Base-by-base conservation (phyloP, 108 stramenopile species). In the Skeletonema costatum region DNA sequence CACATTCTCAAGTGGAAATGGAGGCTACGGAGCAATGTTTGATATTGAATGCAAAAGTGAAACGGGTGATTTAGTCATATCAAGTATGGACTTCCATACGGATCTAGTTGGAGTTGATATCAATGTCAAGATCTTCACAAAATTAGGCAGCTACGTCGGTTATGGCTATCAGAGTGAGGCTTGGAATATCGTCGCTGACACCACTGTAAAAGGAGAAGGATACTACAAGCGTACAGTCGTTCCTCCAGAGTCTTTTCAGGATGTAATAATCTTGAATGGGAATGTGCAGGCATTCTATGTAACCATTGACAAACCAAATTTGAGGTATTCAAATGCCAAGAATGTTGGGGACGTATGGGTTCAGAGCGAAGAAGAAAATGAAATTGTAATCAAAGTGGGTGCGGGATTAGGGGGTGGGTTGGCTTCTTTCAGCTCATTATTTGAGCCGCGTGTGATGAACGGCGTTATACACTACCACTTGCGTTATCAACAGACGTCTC, bases 151-250 rank as follows among this genome's bases (percentile, higher is more conserved):
- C 10, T 71, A 64, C 35, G 16, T 63, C 2, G 66, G 66, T 10
- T 33, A 12, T n/a, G 66, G 71, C 29, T 44, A 41, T 35, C 36
- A 71, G 14, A 41, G 38, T 10, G 17, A 29, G 16, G 50, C 39
- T 3, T 77, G 76, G 76, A 46, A 14, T 2, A 17, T 72, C 8
- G 70, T 77, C 4, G 60, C 42, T 7, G 30, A 71, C n/a, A 71
- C 70, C 32, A 77, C 59, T 6, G 76, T 77, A 29, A 25, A 35
- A 31, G 76, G 76, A n/a, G 36, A 66, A 48, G 76, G 76, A 7
- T 64, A 64, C 29, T 60, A 64, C 60, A 50, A 50, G 17, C 61
- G 70, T 3, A 77, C 76, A 5, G 13, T 64, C 53, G 13, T 77
- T n/a, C 70, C 70, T n/a, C 8, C 33, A 6, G 39, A 36, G 31